Conservation (phyloP, 495 filamentous ascomycete species). For the Aspergillus campestris region DNA sequence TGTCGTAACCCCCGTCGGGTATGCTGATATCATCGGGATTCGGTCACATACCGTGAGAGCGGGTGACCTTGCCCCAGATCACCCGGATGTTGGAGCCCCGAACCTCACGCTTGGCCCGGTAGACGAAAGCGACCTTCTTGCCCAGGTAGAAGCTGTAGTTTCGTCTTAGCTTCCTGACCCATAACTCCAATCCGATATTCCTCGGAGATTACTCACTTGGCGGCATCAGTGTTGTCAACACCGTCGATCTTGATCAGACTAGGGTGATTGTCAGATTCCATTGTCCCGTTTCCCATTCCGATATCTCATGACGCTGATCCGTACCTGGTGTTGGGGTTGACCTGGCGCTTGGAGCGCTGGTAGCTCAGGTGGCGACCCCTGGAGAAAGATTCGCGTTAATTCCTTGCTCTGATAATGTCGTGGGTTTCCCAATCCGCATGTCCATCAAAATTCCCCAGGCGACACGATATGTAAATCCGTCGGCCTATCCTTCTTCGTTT, state of each 20-base stretch:
- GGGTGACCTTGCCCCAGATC: slow-evolving; percentile 98
- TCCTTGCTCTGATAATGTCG: slow-evolving; percentile 16
- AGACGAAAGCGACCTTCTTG: slow-evolving; percentile 96
- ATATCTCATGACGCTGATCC: slow-evolving; percentile 11
- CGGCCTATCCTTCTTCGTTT: slow-evolving; percentile 5
- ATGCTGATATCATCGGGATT: no score
- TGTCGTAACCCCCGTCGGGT: no score
- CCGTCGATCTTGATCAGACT: slow-evolving; percentile 94
- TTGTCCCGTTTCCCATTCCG: slow-evolving; percentile 6
- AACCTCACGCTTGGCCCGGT: slow-evolving; percentile 83
- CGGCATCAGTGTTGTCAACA: slow-evolving; percentile 77
- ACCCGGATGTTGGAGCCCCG: slow-evolving; percentile 96
- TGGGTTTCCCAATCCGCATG: slow-evolving; percentile 8
- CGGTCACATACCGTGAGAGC: slow-evolving; percentile 81
- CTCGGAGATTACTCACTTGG: slow-evolving; percentile 52
- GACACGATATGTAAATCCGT: not conserved
- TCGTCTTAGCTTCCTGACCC: slow-evolving; percentile 16
- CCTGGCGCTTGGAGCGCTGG: slow-evolving; percentile 78
- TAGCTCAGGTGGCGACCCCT: slow-evolving; percentile 92
- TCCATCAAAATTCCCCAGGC: slow-evolving; percentile 3
- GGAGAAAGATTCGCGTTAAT: slow-evolving; percentile 31
- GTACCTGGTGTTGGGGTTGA: slow-evolving; percentile 69
- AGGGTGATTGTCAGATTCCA: slow-evolving; percentile 23
- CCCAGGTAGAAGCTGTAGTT: slow-evolving; percentile 70
- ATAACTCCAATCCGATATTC: not conserved